Base-by-base conservation (phyloP, 1,284 basidiomycete species). In the Tremellales sp. region DNA sequence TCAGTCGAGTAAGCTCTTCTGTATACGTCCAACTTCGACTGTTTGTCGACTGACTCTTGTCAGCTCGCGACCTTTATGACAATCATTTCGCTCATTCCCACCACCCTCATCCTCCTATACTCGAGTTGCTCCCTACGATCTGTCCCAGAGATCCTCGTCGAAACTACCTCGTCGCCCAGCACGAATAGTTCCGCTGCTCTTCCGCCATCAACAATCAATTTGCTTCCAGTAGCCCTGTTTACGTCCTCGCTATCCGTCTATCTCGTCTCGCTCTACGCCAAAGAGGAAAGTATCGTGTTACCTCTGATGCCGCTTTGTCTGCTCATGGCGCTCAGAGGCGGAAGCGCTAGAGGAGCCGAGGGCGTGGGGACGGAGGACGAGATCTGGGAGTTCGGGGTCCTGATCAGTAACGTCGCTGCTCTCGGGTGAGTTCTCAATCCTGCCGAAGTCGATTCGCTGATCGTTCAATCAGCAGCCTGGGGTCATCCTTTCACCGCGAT, bases 201-300 rank as follows among this genome's bases (percentile, higher is more conserved):
- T n/a, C 12, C 51, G n/a, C 45, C 61, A 12, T 55, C 60, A 6
- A 60, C 65, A 16, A 14, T 53, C 38, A 39, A 51, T 40, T 57
- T 74, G 25, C 50, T 74, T n/a, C 66, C 63, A 4, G 51, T 63
- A 27, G 48, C 61, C 5, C 56, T 71, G 12, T 53, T 60, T 37
- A 66, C 59, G 13, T 53, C 58, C 16, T 58, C 60, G 74, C 75
- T 93, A 75, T 85, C 89, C 4, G 94, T 95, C 77, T 95, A 92
- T 74, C 75, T 97, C 21, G 93, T 95, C 73, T 92, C 90, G 6
- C 94, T 95, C 69, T 91, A 95, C 66, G 91, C 92, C 24, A 91
- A 94, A 71, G 91, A 95, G 71, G 95, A 95, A 76, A 86, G 86
- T 2, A 87, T 95, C 39, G 67, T 97, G n/a, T 66, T 97, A 0